Evolutionary conservation across 495 filamentous ascomycete genomes (phyloP), one percentile per base, ranked within the genome.

Genomic region (Penicillium ucsense): DNA sequence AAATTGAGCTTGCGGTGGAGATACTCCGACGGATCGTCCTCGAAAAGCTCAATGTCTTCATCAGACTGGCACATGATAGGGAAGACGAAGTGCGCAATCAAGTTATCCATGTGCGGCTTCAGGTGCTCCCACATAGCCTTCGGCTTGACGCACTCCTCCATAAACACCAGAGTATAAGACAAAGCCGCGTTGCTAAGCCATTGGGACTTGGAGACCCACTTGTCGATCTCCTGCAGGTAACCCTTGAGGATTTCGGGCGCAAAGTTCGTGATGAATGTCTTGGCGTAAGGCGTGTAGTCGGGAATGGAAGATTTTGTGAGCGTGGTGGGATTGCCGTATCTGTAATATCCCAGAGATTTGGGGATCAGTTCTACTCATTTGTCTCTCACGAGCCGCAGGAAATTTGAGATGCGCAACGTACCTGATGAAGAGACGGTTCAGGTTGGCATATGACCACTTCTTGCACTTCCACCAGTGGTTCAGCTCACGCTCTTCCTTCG

Each of bases 401-500:
- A 29, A 38, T 42, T 34, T 20, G 8, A 27, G n/a, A 12, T 27
- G 29, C 38, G 60, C 7, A 41, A 51, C 79, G 38, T 73, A 91
- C 86, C 91, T 78, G 49, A 95, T 91, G 64, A 90, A 98, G 8
- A 97, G 79, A 52, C 92, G 79, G 66, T 98, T 98, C 46, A 98
- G 72, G 67, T 96, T 97, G 54, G 88, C 91, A 63, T 96, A 97
- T 5, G 91, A 84, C 94, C 92, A 97, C 67, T 97, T 98, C 84
- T 97, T 98, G 45, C 89, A 86, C 76, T 97, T 98, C 91, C 92
- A 98, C 90, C 92, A 98, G 62, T 95, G 88, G 62, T 95, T 89
- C 46, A 80, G 75, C 63, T 95, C 94, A 30, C 94, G 80, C 59
- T 97, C 94, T 12, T 87, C 80, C 37, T 84, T 70, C 38, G 94